Percentiles rank a stretch among this genome's conserved stretches.
These are phyloP conservation scores for Trichosporon faecale DNA, from an alignment of 1,284 basidiomycete species.

Conservation along the genomic window DNA sequence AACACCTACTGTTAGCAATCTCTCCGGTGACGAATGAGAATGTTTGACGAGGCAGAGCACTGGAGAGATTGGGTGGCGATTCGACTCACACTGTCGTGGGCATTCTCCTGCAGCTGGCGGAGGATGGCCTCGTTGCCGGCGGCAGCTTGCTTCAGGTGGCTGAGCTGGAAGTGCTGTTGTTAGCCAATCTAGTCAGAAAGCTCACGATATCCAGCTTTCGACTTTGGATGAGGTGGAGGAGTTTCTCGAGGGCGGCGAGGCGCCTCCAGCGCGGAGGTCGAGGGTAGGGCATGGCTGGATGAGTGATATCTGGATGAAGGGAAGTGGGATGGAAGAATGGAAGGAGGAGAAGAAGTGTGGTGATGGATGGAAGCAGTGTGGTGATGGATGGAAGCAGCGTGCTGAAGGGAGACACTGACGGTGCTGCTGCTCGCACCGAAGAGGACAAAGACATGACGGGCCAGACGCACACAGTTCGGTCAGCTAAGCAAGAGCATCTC, in stretches of 20 bases:
- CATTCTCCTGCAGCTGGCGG: neutral
- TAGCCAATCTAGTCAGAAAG: neutral
- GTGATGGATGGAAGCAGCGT: neutral
- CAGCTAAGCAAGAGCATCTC: neutral
- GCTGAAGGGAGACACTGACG: neutral
- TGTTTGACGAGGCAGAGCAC: no score
- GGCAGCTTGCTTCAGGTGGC: neutral
- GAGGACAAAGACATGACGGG: neutral
- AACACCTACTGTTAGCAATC: no score
- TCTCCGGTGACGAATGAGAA: no score
- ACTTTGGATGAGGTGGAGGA: neutral
- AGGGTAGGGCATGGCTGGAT: no score
- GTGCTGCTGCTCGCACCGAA: neutral
- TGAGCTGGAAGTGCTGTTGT: neutral
- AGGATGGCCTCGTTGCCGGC: neutral
- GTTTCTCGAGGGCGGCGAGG: neutral
- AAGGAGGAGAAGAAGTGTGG: no score
- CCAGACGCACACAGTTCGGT: neutral
- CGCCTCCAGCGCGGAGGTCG: neutral
- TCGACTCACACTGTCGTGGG: neutral
- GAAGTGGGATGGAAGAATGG: no score
- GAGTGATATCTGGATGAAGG: no score
- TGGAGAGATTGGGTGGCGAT: no score
- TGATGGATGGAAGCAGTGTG: neutral
- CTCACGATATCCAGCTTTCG: neutral